Evolutionary conservation across 2,329 filamentous ascomycete genomes (phyloP), one percentile per base, ranked within the genome.

Genomic region (Didymella sp.): DNA sequence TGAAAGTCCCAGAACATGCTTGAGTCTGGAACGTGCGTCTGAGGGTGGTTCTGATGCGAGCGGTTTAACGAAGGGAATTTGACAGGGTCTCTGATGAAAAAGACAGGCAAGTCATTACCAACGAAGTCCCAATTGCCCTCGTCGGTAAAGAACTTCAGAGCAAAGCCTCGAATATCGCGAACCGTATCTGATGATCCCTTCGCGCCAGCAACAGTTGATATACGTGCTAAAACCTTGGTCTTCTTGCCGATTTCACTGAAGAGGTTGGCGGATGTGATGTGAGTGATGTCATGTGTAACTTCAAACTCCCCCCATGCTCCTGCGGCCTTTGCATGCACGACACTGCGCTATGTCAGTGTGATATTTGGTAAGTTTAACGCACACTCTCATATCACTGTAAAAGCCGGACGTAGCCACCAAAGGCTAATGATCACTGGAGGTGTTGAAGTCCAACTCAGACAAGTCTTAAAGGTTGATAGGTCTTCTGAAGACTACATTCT

Each of bases 101-200:
- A 80, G 8, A 80, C 76, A 2, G 76, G 79, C 3, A 64, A 46
- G 40, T 77, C 73, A 64, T 80, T 79, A 56, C 79, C 79, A 15
- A 82, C 81, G 64, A 78, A 79, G 64, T 83, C 81, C 38, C 78
- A 75, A 55, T 84, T 84, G 1, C 82, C 82, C 53, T 84, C 79
- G 44, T 81, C 77, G 0, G 82, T 84, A 63, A 77, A 82, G 59
- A 84, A 76, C 65, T 84, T 84, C 59, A 84, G 72, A 3, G 78
- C 77, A 63, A 76, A 84, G 3, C 82, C 82, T 52, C 80, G 74
- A 48, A 81, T 73, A 72, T 84, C 81, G 38, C 82, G 73, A 1
- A 78, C 75, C 1, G 77, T 80, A 62, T 84, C 82, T 15, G 79
- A 73, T 13, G 75, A 78, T 2, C 81, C 82, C 30, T 33, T 33